phyloP scores from a whole-genome alignment of 352 stramenopile genomes.

The Pythium apleroticum region DNA sequence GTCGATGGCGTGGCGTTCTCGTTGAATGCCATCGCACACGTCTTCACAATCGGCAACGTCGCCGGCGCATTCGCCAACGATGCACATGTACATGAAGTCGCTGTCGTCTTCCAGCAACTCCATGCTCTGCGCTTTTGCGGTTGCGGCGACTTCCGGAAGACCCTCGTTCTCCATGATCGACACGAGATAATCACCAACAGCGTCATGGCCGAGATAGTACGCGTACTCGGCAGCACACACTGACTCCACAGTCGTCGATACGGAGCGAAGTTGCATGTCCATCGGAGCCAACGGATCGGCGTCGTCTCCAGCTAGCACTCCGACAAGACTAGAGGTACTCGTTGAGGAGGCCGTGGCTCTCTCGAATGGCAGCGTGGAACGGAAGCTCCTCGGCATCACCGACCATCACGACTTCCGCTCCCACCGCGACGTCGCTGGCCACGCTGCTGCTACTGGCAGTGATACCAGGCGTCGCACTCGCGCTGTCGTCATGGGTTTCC shows the following conservation, averaged over 20 bases:
- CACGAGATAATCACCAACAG: slow-evolving; percentile 13
- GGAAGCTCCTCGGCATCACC: slow-evolving; percentile 9
- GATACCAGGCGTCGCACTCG: no score
- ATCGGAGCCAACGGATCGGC: not conserved
- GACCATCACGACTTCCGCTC: slow-evolving; percentile 1
- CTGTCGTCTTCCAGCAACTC: slow-evolving; percentile 6
- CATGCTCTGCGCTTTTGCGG: not conserved
- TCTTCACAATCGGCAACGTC: slow-evolving; percentile 15
- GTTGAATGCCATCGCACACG: slow-evolving; percentile 7
- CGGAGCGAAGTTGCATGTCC: slow-evolving; percentile 8
- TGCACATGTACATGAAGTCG: slow-evolving; percentile 4
- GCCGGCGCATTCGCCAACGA: slow-evolving; percentile 4
- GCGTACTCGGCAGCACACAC: slow-evolving; percentile 18
- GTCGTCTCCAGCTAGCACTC: slow-evolving; percentile 1
- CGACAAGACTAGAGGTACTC: slow-evolving; percentile 8
- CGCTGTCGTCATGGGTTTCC: no score
- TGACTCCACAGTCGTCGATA: not conserved
- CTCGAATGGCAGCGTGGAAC: slow-evolving; percentile 20
- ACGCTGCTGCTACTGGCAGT: no score
- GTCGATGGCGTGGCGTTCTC: slow-evolving; percentile 19
- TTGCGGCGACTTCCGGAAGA: not conserved
- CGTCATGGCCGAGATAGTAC: slow-evolving; percentile 3
- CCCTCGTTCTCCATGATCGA: no score
- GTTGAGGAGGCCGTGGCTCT: slow-evolving; percentile 8
- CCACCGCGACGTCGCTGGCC: no score